Base-by-base conservation (phyloP, 1,284 basidiomycete genomes). In the Schizophyllum amplum region DNA sequence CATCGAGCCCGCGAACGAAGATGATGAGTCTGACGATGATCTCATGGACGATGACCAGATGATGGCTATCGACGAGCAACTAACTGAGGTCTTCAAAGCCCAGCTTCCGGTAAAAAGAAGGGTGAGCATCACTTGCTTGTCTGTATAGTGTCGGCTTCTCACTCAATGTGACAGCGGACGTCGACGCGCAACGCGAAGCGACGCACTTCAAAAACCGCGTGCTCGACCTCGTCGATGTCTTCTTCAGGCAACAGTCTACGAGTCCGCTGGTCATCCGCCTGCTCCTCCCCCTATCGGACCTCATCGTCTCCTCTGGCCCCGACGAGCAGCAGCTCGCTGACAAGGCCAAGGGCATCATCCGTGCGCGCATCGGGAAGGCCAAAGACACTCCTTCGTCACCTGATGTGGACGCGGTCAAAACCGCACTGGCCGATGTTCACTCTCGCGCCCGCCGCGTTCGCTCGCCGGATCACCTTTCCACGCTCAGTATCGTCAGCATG, bases 31-130 rank as follows among this genome's bases (percentile, higher is more conserved):
- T 49, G 83, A 88, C 26, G 86, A 89, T 63, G 87, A 90, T 50
- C 74, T 87, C 24, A 88, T 94, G 85, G 90, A 95, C 67, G 96
- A 98, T 67, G 95, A 98, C 51, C 92, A 98, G 73, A 99, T 98
- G 96, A 86, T 98, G 78, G 88, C 90, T 52, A 83, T 98, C 49
- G 96, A 99, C 67, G 91, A 92, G 60, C 92, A 97, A 67, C 82
- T 99, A 5, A 92, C 92, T 4, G 84, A 89, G 58, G 88, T 95
- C 46, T 98, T 99, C 82, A 82, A 82, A 61, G 76, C 82, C 51
- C 84, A 57, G 71, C 78, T n/a, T 77, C 76, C 54, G 82, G 81
- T 59, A 84, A 80, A 66, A 86, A 81, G 64, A 74, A 75, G 47
- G 76, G 76, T 55, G 87, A 85, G 78, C 81, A 89, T 86, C 57